These are phyloP conservation scores for Tilletia setariae DNA, from an alignment of 1,284 basidiomycete genomes.

Conservation along the genomic window DNA sequence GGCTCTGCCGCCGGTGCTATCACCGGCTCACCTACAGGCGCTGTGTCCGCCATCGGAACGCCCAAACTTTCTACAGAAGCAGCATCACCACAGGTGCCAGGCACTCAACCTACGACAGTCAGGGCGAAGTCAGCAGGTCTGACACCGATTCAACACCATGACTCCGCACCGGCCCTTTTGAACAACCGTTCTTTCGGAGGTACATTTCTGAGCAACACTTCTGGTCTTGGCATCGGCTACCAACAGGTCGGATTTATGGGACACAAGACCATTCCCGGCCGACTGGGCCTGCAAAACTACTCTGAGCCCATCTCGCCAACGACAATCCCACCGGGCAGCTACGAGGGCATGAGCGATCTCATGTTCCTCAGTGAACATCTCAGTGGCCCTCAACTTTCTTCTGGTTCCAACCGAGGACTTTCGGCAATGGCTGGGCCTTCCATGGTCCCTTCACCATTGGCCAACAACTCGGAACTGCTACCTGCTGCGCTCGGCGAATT, in stretches of 20 bases:
- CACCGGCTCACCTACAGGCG: not conserved
- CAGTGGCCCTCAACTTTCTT: too few species aligned
- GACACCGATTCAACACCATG: not conserved
- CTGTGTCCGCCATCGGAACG: not conserved
- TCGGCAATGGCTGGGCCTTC: too few species aligned
- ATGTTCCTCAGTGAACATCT: not conserved
- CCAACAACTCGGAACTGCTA: too few species aligned
- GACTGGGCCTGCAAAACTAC: not conserved
- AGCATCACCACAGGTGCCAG: too few species aligned
- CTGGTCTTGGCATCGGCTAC: not conserved
- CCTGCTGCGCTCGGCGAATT: too few species aligned
- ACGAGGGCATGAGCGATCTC: not conserved
- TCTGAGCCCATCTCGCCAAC: slow-evolving; percentile 5
- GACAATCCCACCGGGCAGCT: not conserved
- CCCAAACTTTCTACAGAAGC: too few species aligned
- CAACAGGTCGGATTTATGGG: not conserved
- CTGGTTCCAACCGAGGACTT: too few species aligned
- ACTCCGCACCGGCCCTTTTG: not conserved
- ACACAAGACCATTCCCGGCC: not conserved
- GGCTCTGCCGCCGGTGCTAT: too few species aligned
- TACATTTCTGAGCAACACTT: not conserved
- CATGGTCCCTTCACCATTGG: too few species aligned
- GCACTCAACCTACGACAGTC: not conserved
- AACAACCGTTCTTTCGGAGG: not conserved
- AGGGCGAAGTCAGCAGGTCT: not conserved